Percentiles rank a stretch among this genome's conserved stretches.
These are phyloP conservation scores for Ettlia oleoabundans DNA, from an alignment of 139 green algal genomes.

Conservation along the genomic window DNA sequence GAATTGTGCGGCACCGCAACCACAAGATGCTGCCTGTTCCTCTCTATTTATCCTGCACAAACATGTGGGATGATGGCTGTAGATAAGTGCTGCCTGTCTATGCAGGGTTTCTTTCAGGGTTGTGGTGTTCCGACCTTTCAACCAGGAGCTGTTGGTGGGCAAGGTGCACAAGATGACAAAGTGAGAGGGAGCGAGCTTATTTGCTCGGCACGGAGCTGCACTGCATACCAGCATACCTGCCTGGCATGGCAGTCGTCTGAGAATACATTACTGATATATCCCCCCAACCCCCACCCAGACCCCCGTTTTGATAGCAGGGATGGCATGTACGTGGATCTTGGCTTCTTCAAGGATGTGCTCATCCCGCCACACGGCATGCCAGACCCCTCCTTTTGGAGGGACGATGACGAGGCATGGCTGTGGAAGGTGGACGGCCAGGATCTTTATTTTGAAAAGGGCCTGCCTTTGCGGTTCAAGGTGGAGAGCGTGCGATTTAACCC, in stretches of 20 bases:
- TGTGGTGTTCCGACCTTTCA: slow-evolving; percentile 92
- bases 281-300: too few relatives aligned
- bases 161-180: slow-evolving; percentile 70
- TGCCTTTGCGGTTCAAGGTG: slow-evolving; percentile 42
- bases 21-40: too few relatives aligned
- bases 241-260: neutral
- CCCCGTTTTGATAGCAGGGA: slow-evolving; percentile 45
- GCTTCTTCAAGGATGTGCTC: slow-evolving; percentile 93
- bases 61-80: neutral
- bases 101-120: slow-evolving; percentile 73
- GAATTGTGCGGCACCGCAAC: too few relatives aligned
- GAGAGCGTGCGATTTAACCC: slow-evolving; percentile 32
- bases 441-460: slow-evolving; percentile 42
- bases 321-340: slow-evolving; percentile 78
- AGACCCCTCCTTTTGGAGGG: slow-evolving; percentile 69
- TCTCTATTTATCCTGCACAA: neutral
- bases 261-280: neutral
- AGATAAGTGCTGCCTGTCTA: too few relatives aligned
- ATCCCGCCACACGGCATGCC: slow-evolving; percentile 79
- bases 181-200: slow-evolving; percentile 36
- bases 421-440: slow-evolving; percentile 35
- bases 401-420: slow-evolving; percentile 35
- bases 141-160: slow-evolving; percentile 84
- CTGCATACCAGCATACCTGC: too few relatives aligned
- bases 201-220: neutral